Conservation (phyloP, 2,329 filamentous ascomycete species). For the Monosporascus cannonballus region DNA sequence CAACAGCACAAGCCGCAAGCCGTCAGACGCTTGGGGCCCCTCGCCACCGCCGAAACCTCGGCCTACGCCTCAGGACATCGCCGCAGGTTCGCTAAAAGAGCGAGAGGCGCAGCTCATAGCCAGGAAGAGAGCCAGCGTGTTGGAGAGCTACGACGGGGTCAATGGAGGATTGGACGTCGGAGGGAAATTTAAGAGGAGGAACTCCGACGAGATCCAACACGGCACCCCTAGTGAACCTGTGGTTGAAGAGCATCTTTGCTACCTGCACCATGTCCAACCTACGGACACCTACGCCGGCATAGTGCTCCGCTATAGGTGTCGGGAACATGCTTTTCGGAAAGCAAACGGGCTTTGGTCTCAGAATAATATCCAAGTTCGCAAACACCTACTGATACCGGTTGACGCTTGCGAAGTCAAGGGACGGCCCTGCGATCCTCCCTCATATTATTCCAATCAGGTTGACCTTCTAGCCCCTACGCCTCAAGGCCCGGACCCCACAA, state of each 20-base stretch:
- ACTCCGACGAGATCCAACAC: constrained; percentile 55
- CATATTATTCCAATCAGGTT: constrained; percentile 33
- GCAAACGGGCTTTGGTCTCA: constrained; percentile 93
- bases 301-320: constrained; percentile 83
- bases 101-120: constrained; percentile 50
- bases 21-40: constrained; percentile 43
- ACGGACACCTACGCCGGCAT: constrained; percentile 88
- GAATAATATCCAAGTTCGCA: constrained; percentile 80
- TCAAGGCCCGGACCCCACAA: constrained; percentile 23
- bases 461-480: constrained; percentile 49
- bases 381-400: constrained; percentile 76
- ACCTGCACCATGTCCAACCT: constrained; percentile 78
- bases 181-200: constrained; percentile 58
- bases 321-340: constrained; percentile 74
- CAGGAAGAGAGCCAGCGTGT: constrained; percentile 50
- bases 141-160: constrained; percentile 56
- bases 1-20: constrained; percentile 12
- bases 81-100: constrained; percentile 46
- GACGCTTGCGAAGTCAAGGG: constrained; percentile 85
- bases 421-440: constrained; percentile 53
- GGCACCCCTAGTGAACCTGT: constrained; percentile 45
- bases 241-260: constrained; percentile 73
- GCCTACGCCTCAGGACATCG: constrained; percentile 42
- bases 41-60: constrained; percentile 33
- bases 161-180: constrained; percentile 51